phyloP scores from a whole-genome alignment of 2,329 filamentous ascomycete genomes.

The Paraphaeosphaeria sporulosa region DNA sequence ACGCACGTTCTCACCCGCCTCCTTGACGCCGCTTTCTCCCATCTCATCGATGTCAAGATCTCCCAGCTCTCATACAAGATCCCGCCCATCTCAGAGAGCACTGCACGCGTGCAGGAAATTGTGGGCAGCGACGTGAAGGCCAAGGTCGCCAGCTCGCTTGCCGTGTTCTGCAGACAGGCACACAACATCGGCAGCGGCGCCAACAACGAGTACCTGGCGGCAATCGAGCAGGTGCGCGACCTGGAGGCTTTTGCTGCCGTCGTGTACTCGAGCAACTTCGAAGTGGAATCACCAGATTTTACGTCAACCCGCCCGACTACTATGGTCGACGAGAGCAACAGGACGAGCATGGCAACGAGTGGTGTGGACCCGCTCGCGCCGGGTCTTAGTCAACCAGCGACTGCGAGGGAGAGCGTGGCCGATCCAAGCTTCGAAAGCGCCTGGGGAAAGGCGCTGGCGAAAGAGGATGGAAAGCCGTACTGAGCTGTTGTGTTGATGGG shows the following conservation, averaged over 20 bases:
- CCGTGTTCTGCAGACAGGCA: slow-evolving; percentile 88
- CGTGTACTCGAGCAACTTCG: slow-evolving; percentile 84
- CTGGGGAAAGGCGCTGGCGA: slow-evolving; percentile 70
- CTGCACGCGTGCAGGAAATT: slow-evolving; percentile 60
- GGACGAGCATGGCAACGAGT: slow-evolving; percentile 24
- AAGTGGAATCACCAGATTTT: slow-evolving; percentile 56
- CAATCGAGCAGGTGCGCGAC: slow-evolving; percentile 78
- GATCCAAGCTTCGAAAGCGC: slow-evolving; percentile 71
- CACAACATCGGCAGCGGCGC: slow-evolving; percentile 79
- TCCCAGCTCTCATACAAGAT: slow-evolving; percentile 79
- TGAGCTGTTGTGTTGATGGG: slow-evolving; percentile 13
- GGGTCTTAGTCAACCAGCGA: slow-evolving; percentile 65
- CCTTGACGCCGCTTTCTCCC: slow-evolving; percentile 86
- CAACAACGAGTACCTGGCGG: slow-evolving; percentile 60
- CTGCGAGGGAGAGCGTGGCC: slow-evolving; percentile 60
- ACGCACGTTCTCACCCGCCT: slow-evolving; percentile 83
- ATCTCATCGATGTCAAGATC: slow-evolving; percentile 83
- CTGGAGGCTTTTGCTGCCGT: slow-evolving; percentile 86
- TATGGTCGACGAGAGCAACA: slow-evolving; percentile 25
- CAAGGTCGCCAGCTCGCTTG: slow-evolving; percentile 88
- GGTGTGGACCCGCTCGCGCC: slow-evolving; percentile 2
- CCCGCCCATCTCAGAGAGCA: slow-evolving; percentile 52
- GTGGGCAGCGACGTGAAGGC: slow-evolving; percentile 62
- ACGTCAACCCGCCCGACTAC: slow-evolving; percentile 18
- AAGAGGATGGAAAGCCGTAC: slow-evolving; percentile 46